Conservation (phyloP, 2,329 filamentous ascomycete species). For the Chalaropsis thielavioides region DNA sequence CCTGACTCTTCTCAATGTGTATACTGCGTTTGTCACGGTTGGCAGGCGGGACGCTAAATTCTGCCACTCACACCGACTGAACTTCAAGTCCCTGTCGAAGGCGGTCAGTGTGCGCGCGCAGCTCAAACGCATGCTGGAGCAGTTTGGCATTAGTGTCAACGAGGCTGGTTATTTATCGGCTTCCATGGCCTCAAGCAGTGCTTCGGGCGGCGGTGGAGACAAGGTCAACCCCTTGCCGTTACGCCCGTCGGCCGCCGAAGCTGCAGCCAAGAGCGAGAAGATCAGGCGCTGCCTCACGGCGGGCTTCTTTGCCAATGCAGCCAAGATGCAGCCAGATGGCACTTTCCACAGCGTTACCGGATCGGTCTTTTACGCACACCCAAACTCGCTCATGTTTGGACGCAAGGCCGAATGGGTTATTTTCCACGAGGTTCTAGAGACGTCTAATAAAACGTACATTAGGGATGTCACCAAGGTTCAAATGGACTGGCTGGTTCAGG, state of each 20-base stretch:
- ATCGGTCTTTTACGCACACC: slow-evolving; percentile 70
- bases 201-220: background rate
- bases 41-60: slow-evolving; percentile 74
- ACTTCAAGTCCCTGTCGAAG: slow-evolving; percentile 68
- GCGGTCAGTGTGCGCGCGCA: slow-evolving; percentile 80
- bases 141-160: slow-evolving; percentile 59
- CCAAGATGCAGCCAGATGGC: slow-evolving; percentile 85
- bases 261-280: slow-evolving; percentile 41
- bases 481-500: slow-evolving; percentile 81
- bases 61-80: slow-evolving; percentile 74
- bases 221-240: background rate
- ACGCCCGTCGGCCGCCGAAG: slow-evolving; percentile 20
- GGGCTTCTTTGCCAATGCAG: slow-evolving; percentile 87
- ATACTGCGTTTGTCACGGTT: slow-evolving; percentile 69
- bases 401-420: slow-evolving; percentile 93
- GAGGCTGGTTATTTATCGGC: slow-evolving; percentile 36
- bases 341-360: slow-evolving; percentile 77
- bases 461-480: slow-evolving; percentile 87
- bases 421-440: slow-evolving; percentile 88
- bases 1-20: slow-evolving; percentile 83
- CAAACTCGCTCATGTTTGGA: slow-evolving; percentile 88
- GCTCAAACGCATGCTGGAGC: slow-evolving; percentile 71
- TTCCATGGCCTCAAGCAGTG: slow-evolving; percentile 20
- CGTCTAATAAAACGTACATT: slow-evolving; percentile 75
- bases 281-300: slow-evolving; percentile 75